Percentiles rank a stretch among this genome's conserved stretches.
These are phyloP conservation scores for Periconia digitata DNA, from an alignment of 2,329 filamentous ascomycete species.

Conservation along the genomic window DNA sequence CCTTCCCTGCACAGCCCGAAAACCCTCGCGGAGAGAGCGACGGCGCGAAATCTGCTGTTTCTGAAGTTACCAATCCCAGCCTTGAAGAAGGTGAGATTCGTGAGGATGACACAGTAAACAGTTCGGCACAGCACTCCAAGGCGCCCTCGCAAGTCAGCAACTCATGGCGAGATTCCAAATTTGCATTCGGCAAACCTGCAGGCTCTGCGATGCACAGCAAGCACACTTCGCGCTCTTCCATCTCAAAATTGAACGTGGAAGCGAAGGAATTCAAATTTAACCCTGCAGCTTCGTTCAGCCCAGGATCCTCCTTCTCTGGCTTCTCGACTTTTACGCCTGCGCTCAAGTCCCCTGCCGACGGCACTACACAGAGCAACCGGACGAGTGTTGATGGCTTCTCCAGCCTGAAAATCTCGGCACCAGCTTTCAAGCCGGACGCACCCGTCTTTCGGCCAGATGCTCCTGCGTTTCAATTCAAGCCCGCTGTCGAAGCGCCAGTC, in stretches of 20 bases:
- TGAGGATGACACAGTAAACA: slow-evolving; percentile 14
- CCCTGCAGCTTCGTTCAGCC: slow-evolving; percentile 54
- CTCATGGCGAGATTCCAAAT: slow-evolving; percentile 40
- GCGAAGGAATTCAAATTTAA: slow-evolving; percentile 86
- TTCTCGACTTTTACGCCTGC: slow-evolving; percentile 45
- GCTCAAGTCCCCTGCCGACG: slow-evolving; percentile 48
- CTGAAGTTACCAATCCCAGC: slow-evolving; percentile 43
- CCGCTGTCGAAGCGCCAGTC: slow-evolving; percentile 67
- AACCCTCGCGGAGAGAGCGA: slow-evolving; percentile 43
- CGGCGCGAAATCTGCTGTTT: slow-evolving; percentile 43
- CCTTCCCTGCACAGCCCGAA: slow-evolving; percentile 28
- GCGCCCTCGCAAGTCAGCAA: slow-evolving; percentile 41
- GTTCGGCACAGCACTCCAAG: slow-evolving; percentile 37
- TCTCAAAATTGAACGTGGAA: slow-evolving; percentile 82
- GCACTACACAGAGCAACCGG: slow-evolving; percentile 50
- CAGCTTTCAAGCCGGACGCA: slow-evolving; percentile 75
- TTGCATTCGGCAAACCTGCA: slow-evolving; percentile 32
- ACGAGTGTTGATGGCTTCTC: slow-evolving; percentile 31
- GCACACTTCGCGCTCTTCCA: slow-evolving; percentile 68
- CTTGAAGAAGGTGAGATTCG: slow-evolving; percentile 35
- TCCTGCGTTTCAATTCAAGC: slow-evolving; percentile 70
- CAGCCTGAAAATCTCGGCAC: slow-evolving; percentile 68
- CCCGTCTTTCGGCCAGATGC: slow-evolving; percentile 70
- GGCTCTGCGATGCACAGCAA: slow-evolving; percentile 45
- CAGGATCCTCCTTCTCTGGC: slow-evolving; percentile 46